Conservation (phyloP, 2,329 filamentous ascomycete species). For the Gliomastix tumulicola region DNA sequence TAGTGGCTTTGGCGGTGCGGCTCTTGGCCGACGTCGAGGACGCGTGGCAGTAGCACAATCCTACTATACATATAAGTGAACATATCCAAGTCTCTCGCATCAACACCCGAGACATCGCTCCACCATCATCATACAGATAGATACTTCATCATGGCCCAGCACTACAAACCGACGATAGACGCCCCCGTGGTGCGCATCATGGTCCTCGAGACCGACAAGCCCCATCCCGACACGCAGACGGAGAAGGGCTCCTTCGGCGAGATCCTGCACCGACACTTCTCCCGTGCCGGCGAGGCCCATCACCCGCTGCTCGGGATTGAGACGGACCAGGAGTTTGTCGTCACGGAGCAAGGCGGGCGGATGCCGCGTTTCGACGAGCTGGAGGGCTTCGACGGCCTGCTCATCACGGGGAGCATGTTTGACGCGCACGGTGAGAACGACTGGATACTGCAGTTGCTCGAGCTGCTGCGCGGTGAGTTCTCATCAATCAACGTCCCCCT, state of each 20-base stretch:
- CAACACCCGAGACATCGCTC: too few relatives aligned
- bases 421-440: constrained; percentile 64
- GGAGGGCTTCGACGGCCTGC: constrained; percentile 62
- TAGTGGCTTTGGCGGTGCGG: too few relatives aligned
- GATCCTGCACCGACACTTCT: constrained; percentile 44
- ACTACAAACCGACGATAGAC: constrained; percentile 15
- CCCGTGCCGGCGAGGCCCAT: constrained; percentile 41
- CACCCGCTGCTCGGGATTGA: constrained; percentile 46
- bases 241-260: constrained; percentile 46
- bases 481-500: too few relatives aligned
- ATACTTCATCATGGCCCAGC: constrained; percentile 15
- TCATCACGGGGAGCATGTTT: constrained; percentile 64
- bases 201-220: constrained; percentile 52
- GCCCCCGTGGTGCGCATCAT: constrained; percentile 28
- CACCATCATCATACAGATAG: too few relatives aligned
- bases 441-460: constrained; percentile 68
- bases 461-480: constrained; percentile 37
- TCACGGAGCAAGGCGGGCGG: constrained; percentile 37
- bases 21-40: too few relatives aligned
- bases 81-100: too few relatives aligned
- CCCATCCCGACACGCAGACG: constrained; percentile 41
- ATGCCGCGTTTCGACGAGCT: constrained; percentile 42
- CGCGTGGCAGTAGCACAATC: too few relatives aligned
- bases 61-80: too few relatives aligned
- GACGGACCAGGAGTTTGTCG: constrained; percentile 47